Evolutionary conservation across 2,329 filamentous ascomycete species (phyloP).

Genomic region (Diaporthe citri): DNA sequence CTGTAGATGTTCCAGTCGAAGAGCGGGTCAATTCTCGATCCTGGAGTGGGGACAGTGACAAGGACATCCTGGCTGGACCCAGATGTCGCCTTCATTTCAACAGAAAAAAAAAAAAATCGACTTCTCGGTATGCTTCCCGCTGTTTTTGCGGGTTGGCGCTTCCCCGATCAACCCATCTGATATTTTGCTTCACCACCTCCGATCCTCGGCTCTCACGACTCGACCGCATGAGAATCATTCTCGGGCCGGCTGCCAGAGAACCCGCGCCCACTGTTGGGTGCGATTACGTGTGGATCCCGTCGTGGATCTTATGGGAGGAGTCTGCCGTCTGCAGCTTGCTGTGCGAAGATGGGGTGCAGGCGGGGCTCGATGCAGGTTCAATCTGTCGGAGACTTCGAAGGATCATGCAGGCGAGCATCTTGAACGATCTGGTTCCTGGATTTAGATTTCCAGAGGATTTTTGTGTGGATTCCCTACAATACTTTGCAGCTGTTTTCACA

Average conservation of each 20-base stretch:
- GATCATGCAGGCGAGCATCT: conserved; percentile 33
- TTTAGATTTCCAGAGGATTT: conserved; percentile 7
- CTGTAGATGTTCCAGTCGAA: conserved; percentile 6
- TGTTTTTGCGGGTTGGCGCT: background rate
- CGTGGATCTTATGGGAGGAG: conserved; percentile 6
- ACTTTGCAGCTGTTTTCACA: background rate
- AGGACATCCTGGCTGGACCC: conserved; percentile 16
- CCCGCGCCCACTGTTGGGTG: background rate
- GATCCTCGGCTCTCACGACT: conserved; percentile 21
- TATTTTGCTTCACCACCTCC: conserved; percentile 17
- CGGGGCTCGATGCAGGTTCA: conserved; percentile 15
- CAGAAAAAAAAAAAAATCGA: background rate
- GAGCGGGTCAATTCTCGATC: conserved; percentile 22
- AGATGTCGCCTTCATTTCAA: conserved; percentile 20
- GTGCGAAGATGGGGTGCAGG: conserved; percentile 22
- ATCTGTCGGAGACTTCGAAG: conserved; percentile 25
- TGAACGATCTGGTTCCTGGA: conserved; percentile 20
- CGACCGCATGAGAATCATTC: conserved; percentile 7
- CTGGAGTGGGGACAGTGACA: conserved; percentile 2
- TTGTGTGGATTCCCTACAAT: background rate
- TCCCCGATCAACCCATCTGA: background rate
- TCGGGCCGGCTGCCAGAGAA: conserved; percentile 25
- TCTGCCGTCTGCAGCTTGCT: conserved; percentile 17
- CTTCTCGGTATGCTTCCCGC: conserved; percentile 17
- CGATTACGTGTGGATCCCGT: background rate